These are phyloP conservation scores for Physcomitrellopsis africana DNA, from an alignment of 225 moss, liverwort and hornwort genomes.

Conservation along the genomic window DNA sequence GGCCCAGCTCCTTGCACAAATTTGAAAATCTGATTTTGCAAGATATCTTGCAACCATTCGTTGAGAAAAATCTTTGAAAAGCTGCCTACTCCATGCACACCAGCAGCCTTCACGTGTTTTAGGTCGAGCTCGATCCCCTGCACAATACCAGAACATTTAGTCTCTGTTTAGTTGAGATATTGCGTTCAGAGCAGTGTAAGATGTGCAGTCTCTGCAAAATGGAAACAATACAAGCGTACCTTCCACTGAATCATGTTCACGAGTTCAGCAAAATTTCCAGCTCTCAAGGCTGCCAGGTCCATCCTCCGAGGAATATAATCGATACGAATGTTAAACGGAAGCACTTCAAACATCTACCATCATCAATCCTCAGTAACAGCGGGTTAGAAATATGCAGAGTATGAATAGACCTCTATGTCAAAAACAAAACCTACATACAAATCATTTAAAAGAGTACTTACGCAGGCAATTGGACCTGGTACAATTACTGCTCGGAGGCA, in stretches of 20 bases:
- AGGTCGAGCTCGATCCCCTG: conserved; percentile 97
- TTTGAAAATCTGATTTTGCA: conserved; percentile 93
- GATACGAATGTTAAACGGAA: conserved; percentile 88
- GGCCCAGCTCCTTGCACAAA: conserved; percentile 93
- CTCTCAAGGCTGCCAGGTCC: conserved; percentile 78
- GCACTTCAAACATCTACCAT: conserved; percentile 88
- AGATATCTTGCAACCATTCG: conserved; percentile 96
- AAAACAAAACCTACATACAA: conserved; percentile 3
- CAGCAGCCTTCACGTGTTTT: conserved; percentile 89
- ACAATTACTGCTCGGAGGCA: background rate
- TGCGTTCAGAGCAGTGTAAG: background rate
- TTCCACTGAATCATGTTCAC: conserved; percentile 97
- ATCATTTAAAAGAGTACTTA: background rate
- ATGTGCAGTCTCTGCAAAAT: conserved; percentile 6
- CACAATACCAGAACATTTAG: conserved; percentile 25
- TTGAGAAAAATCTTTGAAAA: conserved; percentile 82
- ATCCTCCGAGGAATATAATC: conserved; percentile 95
- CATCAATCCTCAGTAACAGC: conserved; percentile 24
- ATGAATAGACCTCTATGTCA: background rate
- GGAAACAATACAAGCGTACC: conserved; percentile 48
- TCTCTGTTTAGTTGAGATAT: conserved; percentile 8
- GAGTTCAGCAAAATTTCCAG: conserved; percentile 93
- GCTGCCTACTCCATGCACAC: conserved; percentile 95
- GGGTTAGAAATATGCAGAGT: background rate
- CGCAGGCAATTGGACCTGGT: background rate